Conservation (phyloP, 371 early-diverging fungal species). For the Batrachochytrium dendrobatidis region DNA sequence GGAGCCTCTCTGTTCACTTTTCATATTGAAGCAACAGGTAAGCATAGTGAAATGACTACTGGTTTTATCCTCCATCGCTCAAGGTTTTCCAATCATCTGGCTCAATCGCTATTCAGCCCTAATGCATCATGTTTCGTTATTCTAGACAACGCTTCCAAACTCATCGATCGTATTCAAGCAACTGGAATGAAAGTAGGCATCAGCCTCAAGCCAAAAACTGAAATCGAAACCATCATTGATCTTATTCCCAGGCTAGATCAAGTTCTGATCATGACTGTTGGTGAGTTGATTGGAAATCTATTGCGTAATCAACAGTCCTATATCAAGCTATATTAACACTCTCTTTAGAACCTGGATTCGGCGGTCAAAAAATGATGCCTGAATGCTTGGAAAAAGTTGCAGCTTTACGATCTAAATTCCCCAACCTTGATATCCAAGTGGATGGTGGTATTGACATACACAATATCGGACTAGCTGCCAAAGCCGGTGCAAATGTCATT, state of each 20-base stretch:
- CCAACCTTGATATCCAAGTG: constrained; percentile 91
- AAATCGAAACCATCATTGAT: constrained; percentile 62
- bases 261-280: constrained; percentile 96
- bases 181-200: constrained; percentile 91
- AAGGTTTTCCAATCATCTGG: not conserved
- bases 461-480: constrained; percentile 78
- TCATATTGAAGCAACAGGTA: constrained; percentile 86
- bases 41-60: no score
- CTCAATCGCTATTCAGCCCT: not conserved
- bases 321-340: not conserved
- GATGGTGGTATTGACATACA: constrained; percentile 92
- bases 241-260: constrained; percentile 72
- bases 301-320: no score
- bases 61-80: constrained; percentile 4
- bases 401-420: constrained; percentile 64
- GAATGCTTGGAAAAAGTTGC: constrained; percentile 79
- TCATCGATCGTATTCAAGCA: constrained; percentile 73
- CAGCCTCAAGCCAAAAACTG: constrained; percentile 89
- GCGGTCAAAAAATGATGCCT: constrained; percentile 90
- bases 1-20: constrained; percentile 90
- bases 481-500: constrained; percentile 96
- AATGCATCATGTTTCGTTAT: not conserved
- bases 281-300: constrained; percentile 21
- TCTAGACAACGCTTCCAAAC: constrained; percentile 53
- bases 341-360: constrained; percentile 84